Conservation (phyloP, 306 rosid species). For the Cicer yamashitae region DNA sequence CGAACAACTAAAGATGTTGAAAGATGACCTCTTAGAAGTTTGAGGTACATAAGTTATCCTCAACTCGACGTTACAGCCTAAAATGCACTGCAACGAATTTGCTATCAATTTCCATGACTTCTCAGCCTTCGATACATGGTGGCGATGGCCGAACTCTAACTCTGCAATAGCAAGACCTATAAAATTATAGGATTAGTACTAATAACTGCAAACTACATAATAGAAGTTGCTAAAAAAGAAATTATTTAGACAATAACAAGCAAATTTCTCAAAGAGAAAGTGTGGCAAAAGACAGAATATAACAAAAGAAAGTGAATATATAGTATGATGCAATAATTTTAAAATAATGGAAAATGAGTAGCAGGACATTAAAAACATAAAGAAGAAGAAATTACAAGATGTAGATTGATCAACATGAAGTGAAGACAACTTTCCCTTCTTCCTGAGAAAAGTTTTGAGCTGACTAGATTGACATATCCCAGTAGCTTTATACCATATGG, state of each 20-base stretch:
- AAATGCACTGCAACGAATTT: slow-evolving; percentile 60
- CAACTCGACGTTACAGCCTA: slow-evolving; percentile 76
- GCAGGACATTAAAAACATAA: neutral
- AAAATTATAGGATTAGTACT: slow-evolving; percentile 31
- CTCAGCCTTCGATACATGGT: slow-evolving; percentile 67
- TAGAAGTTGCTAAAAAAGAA: slow-evolving; percentile 32
- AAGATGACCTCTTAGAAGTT: slow-evolving; percentile 57
- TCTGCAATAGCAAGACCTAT: slow-evolving; percentile 76
- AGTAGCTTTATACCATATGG: slow-evolving; percentile 80
- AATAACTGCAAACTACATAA: slow-evolving; percentile 4
- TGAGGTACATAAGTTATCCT: slow-evolving; percentile 63
- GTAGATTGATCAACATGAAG: slow-evolving; percentile 62
- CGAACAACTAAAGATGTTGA: slow-evolving; percentile 70
- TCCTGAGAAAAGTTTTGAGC: slow-evolving; percentile 71
- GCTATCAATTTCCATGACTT: slow-evolving; percentile 84
- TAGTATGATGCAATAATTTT: neutral
- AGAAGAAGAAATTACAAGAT: slow-evolving; percentile 27
- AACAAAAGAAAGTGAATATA: slow-evolving; percentile 3
- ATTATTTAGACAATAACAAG: slow-evolving; percentile 22
- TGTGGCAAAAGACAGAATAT: slow-evolving; percentile 11
- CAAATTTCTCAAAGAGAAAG: neutral
- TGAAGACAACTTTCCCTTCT: slow-evolving; percentile 75
- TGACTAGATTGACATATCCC: slow-evolving; percentile 65
- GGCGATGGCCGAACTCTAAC: slow-evolving; percentile 68
- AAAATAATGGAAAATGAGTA: slow-evolving; percentile 12